These are phyloP conservation scores for Backusella macrospora DNA, from an alignment of 192 early-diverging fungal genomes.

Conservation along the genomic window DNA sequence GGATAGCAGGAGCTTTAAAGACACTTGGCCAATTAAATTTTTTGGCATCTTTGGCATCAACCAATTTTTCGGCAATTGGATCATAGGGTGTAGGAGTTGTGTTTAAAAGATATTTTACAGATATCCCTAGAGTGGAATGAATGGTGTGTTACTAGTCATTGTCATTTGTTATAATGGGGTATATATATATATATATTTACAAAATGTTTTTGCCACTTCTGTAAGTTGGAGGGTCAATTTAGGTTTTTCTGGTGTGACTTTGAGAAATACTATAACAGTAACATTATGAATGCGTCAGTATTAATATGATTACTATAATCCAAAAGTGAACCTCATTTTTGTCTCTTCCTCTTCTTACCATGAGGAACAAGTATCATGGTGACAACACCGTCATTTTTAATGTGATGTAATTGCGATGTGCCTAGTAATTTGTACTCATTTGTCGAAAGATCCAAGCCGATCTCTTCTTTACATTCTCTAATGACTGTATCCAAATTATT, in stretches of 20 bases:
- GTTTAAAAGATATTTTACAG: slow-evolving; percentile 4
- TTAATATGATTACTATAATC: neutral
- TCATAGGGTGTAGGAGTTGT: neutral
- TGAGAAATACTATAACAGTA: slow-evolving; percentile 25
- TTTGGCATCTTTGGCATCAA: neutral
- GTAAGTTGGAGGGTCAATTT: slow-evolving; percentile 22
- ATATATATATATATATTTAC: slow-evolving; percentile 23
- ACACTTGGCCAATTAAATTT: neutral
- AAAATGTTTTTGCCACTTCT: slow-evolving; percentile 27
- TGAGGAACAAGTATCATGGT: slow-evolving; percentile 24
- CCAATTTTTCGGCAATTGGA: slow-evolving; percentile 5
- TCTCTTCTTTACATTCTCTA: slow-evolving; percentile 35
- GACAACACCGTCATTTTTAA: slow-evolving; percentile 24
- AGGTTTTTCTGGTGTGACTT: slow-evolving; percentile 29
- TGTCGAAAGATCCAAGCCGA: slow-evolving; percentile 34
- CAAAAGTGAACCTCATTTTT: neutral
- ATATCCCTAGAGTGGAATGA: slow-evolving; percentile 5
- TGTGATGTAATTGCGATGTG: slow-evolving; percentile 7
- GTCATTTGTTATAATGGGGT: neutral
- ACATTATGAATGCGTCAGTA: neutral
- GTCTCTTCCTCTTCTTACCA: slow-evolving; percentile 9
- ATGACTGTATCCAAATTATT: slow-evolving; percentile 30
- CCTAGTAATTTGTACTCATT: slow-evolving; percentile 30
- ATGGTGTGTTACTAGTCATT: neutral
- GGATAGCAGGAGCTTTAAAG: neutral